phyloP scores from a whole-genome alignment of 306 rosid genomes.

The Castanea sativa region DNA sequence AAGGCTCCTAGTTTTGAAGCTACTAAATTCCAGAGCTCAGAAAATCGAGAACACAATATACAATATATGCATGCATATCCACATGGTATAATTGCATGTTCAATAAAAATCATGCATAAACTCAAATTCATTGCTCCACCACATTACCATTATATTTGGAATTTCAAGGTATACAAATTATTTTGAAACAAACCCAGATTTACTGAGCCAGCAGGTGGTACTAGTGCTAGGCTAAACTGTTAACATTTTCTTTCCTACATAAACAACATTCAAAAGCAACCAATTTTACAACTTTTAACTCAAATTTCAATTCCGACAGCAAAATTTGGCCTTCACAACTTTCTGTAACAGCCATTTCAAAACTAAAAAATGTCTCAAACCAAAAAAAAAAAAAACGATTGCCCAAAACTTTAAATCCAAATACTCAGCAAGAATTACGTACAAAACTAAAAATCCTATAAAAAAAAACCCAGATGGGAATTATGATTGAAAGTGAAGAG shows the following conservation, averaged over 20 bases:
- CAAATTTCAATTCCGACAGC: background rate
- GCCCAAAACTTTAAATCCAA: slow-evolving; percentile 8
- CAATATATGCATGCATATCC: background rate
- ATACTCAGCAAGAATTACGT: background rate
- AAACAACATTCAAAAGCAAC: background rate
- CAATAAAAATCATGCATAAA: too few relatives aligned
- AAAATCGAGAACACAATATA: background rate
- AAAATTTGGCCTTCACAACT: background rate
- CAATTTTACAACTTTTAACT: background rate
- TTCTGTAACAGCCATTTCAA: background rate
- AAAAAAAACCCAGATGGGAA: slow-evolving; percentile 3
- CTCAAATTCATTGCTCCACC: too few relatives aligned
- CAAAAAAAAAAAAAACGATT: background rate
- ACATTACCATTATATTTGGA: too few relatives aligned
- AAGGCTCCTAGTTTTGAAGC: too few relatives aligned
- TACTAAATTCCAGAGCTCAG: background rate
- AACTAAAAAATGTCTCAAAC: background rate
- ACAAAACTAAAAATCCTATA: background rate
- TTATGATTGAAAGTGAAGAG: background rate
- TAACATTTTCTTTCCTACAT: background rate
- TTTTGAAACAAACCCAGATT: background rate
- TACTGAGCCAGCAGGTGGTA: background rate
- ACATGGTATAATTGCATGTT: background rate
- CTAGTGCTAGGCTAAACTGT: background rate
- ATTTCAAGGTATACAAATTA: too few relatives aligned